These are phyloP conservation scores for Spiromastix sp. DNA, from an alignment of 2,329 filamentous ascomycete genomes.

Conservation along the genomic window DNA sequence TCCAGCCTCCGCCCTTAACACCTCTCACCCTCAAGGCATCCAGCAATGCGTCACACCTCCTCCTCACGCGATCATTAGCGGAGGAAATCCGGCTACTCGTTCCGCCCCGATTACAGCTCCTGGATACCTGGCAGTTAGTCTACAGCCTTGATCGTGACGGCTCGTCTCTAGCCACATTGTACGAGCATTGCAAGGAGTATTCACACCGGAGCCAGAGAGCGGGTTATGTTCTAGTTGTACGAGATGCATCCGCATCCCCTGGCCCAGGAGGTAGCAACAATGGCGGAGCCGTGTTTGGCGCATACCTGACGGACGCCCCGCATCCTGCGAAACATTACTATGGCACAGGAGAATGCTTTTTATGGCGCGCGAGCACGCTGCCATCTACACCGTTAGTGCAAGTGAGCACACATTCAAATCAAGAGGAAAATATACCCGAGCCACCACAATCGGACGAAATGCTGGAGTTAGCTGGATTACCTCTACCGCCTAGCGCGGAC, in stretches of 20 bases:
- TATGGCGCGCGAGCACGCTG: conserved; percentile 67
- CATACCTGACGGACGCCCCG: conserved; percentile 84
- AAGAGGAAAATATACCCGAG: not conserved
- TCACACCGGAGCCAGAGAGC: conserved; percentile 56
- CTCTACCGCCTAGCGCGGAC: conserved; percentile 59
- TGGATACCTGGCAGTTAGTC: conserved; percentile 73
- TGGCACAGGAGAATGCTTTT: conserved; percentile 91
- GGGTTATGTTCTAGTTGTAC: conserved; percentile 81
- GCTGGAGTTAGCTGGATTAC: conserved; percentile 45
- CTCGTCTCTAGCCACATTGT: conserved; percentile 75
- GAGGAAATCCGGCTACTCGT: conserved; percentile 89
- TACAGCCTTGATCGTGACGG: conserved; percentile 92
- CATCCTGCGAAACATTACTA: conserved; percentile 77
- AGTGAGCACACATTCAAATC: not conserved
- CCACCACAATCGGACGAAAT: conserved; percentile 22
- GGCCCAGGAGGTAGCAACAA: conserved; percentile 5
- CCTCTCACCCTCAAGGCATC: conserved; percentile 61
- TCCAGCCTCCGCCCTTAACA: conserved; percentile 80
- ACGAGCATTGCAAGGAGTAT: conserved; percentile 63
- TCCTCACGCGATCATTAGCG: conserved; percentile 64
- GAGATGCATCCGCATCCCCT: conserved; percentile 45
- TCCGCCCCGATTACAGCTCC: conserved; percentile 74
- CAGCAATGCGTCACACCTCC: conserved; percentile 43
- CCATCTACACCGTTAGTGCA: conserved; percentile 36
- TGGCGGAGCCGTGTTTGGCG: conserved; percentile 62